Evolutionary conservation across 352 stramenopile species (phyloP).

Genomic region (Globisporangium solare): DNA sequence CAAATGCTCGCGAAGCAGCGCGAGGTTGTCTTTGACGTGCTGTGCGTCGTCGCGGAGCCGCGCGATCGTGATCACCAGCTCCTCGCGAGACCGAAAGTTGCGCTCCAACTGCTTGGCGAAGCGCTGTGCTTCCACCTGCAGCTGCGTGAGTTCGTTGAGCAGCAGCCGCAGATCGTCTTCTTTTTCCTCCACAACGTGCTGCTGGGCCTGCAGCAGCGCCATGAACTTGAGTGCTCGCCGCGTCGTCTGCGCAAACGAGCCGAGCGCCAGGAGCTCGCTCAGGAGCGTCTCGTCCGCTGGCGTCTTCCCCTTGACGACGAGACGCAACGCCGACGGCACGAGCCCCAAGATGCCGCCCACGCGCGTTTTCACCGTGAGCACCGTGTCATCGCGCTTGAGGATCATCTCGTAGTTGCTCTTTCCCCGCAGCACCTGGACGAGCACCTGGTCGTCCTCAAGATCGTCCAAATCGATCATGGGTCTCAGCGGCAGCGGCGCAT

Average conservation of each 20-base stretch:
- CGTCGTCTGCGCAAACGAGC: slow-evolving; percentile 10
- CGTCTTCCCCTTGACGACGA: slow-evolving; percentile 68
- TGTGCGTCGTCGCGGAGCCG: slow-evolving; percentile 33
- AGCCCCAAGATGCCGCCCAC: slow-evolving; percentile 44
- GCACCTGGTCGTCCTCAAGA: slow-evolving; percentile 35
- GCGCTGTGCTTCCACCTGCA: slow-evolving; percentile 25
- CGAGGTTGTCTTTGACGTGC: slow-evolving; percentile 36
- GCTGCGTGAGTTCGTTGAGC: slow-evolving; percentile 52
- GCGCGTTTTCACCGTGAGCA: slow-evolving; percentile 46
- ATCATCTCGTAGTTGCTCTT: slow-evolving; percentile 60
- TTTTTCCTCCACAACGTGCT: slow-evolving; percentile 58
- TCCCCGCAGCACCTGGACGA: slow-evolving; percentile 49
- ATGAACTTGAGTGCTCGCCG: slow-evolving; percentile 61
- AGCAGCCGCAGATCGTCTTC: slow-evolving; percentile 56
- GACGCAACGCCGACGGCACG: slow-evolving; percentile 27
- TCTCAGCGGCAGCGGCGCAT: not conserved
- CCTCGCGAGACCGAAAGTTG: slow-evolving; percentile 47
- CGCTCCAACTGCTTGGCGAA: slow-evolving; percentile 41
- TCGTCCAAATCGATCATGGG: slow-evolving; percentile 31
- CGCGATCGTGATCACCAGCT: slow-evolving; percentile 42
- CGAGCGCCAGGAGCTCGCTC: not conserved
- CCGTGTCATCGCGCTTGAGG: slow-evolving; percentile 17
- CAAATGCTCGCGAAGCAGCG: slow-evolving; percentile 48
- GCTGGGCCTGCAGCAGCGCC: slow-evolving; percentile 54
- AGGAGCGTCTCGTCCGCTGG: slow-evolving; percentile 31